Evolutionary conservation across 306 rosid species (phyloP).

Genomic region (Trifolium repens): DNA sequence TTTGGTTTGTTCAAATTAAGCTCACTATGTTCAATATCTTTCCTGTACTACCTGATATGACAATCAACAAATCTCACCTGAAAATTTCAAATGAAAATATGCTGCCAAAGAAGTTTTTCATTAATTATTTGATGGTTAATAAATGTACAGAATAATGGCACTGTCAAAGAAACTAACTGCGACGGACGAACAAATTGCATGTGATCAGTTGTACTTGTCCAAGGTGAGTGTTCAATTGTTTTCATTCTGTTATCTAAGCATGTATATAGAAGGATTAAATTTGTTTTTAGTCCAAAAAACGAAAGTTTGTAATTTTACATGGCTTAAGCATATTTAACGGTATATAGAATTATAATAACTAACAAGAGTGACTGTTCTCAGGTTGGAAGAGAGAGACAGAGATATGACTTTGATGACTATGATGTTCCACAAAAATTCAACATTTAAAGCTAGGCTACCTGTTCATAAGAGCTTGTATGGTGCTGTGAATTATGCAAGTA

Average conservation of each 20-base stretch:
- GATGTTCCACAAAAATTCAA: conserved; percentile 77
- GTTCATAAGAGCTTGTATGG: conserved; percentile 26
- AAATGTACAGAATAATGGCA: conserved; percentile 64
- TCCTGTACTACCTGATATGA: neutral
- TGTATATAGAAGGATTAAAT: neutral
- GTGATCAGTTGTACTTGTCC: conserved; percentile 71
- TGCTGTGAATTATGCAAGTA: conserved; percentile 36
- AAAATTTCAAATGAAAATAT: conserved; percentile 3
- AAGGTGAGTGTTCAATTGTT: conserved; percentile 53
- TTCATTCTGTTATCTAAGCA: conserved; percentile 13
- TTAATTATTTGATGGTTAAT: conserved; percentile 6
- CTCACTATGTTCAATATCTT: neutral
- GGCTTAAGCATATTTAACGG: neutral
- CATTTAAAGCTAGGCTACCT: conserved; percentile 48
- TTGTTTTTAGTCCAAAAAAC: neutral
- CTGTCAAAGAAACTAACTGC: conserved; percentile 70
- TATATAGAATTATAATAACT: conserved; percentile 4
- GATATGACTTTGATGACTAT: conserved; percentile 75
- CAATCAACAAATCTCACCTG: neutral
- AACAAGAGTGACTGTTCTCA: conserved; percentile 35
- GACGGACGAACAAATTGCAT: conserved; percentile 71
- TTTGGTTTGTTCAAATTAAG: conserved; percentile 1
- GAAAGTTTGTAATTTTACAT: neutral
- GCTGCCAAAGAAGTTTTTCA: conserved; percentile 20
- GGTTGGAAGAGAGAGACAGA: conserved; percentile 84